A percentile compares a stretch with the other conserved stretches of the same genome.
Evolutionary conservation across 371 early-diverging fungal genomes (phyloP).

Genomic region (Catenaria anguillulae): DNA sequence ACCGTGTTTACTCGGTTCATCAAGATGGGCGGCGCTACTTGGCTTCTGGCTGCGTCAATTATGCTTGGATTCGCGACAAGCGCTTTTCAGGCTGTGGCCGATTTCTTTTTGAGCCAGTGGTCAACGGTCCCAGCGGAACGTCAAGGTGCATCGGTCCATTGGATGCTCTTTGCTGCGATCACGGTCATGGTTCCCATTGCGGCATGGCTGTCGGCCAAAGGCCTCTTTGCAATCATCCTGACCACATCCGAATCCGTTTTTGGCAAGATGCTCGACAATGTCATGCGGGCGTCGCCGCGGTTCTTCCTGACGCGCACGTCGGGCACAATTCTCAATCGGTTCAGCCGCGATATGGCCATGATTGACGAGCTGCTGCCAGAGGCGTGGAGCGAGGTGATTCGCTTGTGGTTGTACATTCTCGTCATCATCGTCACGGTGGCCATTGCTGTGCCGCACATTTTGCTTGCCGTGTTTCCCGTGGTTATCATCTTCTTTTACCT

Average conservation of each 20-base stretch:
- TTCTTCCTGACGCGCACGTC: conserved; percentile 78
- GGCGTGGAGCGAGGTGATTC: conserved; percentile 26
- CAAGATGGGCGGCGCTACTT: too few relatives aligned
- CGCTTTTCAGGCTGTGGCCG: neutral
- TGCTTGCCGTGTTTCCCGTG: neutral
- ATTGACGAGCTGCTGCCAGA: conserved; percentile 57
- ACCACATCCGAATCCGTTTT: neutral
- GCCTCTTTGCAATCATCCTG: too few relatives aligned
- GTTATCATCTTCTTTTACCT: neutral
- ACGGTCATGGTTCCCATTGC: neutral
- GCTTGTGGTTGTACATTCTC: conserved; percentile 21
- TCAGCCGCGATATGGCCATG: conserved; percentile 67
- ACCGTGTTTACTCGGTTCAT: too few relatives aligned
- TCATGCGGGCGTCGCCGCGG: conserved; percentile 19
- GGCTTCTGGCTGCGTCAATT: neutral
- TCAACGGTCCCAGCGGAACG: neutral
- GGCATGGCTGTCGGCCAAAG: too few relatives aligned
- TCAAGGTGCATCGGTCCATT: neutral
- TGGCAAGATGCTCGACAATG: neutral
- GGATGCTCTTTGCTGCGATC: neutral
- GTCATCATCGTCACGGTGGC: conserved; percentile 10
- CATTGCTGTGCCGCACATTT: neutral
- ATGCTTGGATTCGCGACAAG: neutral
- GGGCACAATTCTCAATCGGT: conserved; percentile 75
- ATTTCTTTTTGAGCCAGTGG: neutral